Conservation (phyloP, 2,329 filamentous ascomycete species). For the Laburnicola sp. region DNA sequence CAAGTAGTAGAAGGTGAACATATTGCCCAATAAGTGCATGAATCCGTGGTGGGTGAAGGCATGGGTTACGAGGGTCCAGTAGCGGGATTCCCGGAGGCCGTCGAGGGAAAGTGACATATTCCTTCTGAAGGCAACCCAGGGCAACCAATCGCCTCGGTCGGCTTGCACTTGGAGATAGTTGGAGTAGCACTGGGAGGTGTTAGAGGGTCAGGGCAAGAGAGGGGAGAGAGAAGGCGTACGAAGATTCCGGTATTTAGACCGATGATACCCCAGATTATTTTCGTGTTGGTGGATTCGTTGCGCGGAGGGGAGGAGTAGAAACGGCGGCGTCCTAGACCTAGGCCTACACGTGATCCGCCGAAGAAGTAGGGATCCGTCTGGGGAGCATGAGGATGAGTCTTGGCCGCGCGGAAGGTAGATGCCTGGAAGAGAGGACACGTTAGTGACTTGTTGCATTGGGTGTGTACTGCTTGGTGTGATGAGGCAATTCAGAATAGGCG, state of each 20-base stretch:
- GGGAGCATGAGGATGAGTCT: constrained; percentile 1
- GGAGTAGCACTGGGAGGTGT: too few species aligned
- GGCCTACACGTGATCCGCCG: neutral
- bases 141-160: constrained; percentile 18
- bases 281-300: constrained; percentile 14
- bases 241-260: constrained; percentile 48
- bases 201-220: too few species aligned
- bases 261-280: constrained; percentile 43
- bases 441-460: too few species aligned
- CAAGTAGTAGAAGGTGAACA: constrained; percentile 47
- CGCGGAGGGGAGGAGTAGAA: constrained; percentile 10
- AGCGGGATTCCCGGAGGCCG: constrained; percentile 33
- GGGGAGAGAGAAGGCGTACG: too few species aligned
- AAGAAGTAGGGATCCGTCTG: constrained; percentile 25
- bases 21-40: constrained; percentile 48
- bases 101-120: constrained; percentile 40
- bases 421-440: too few species aligned
- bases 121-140: constrained; percentile 21
- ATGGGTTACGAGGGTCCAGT: constrained; percentile 46
- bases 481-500: too few species aligned
- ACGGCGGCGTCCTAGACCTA: constrained; percentile 13
- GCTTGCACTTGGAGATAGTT: constrained; percentile 37
- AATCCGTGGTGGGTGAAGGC: constrained; percentile 45
- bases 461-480: too few species aligned
- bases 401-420: constrained; percentile 3